Percentiles rank a stretch among this genome's conserved stretches.
phyloP scores from a whole-genome alignment of 2,329 filamentous ascomycete genomes.

The Aciculosporium take region DNA sequence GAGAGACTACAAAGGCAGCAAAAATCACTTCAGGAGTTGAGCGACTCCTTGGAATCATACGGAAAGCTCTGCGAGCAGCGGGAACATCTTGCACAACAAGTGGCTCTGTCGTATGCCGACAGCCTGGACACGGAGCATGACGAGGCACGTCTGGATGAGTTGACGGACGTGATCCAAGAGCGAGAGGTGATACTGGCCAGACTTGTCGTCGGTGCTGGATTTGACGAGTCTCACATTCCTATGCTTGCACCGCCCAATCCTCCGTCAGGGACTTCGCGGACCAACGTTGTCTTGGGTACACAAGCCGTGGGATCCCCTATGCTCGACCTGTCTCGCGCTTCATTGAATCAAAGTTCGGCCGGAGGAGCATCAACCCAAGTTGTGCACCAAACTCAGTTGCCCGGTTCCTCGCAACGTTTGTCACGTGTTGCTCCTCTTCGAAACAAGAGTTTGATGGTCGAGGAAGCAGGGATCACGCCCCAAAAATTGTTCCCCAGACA shows the following conservation, averaged over 20 bases:
- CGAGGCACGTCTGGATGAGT: conserved; percentile 33
- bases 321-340: conserved; percentile 19
- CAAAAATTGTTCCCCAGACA: conserved; percentile 15
- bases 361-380: conserved; percentile 29
- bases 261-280: conserved; percentile 6
- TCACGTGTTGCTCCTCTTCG: conserved; percentile 7
- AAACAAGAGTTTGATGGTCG: conserved; percentile 13
- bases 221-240: conserved; percentile 28
- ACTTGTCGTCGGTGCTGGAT: conserved; percentile 28
- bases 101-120: conserved; percentile 36
- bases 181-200: conserved; percentile 28
- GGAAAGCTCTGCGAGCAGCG: conserved; percentile 27
- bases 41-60: conserved; percentile 27
- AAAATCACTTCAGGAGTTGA: conserved; percentile 27
- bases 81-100: conserved; percentile 30
- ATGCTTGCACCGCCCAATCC: conserved; percentile 11
- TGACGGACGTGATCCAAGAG: conserved; percentile 29
- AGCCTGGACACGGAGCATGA: conserved; percentile 37
- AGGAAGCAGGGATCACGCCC: conserved; percentile 11
- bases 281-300: conserved; percentile 28
- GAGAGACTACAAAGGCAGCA: conserved; percentile 32
- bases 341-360: conserved; percentile 18
- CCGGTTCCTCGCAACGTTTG: conserved; percentile 12
- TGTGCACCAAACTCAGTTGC: conserved; percentile 37
- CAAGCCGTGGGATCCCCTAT: conserved; percentile 21